Conservation (phyloP, 192 early-diverging fungal genomes). For the Backusella australiensis region DNA sequence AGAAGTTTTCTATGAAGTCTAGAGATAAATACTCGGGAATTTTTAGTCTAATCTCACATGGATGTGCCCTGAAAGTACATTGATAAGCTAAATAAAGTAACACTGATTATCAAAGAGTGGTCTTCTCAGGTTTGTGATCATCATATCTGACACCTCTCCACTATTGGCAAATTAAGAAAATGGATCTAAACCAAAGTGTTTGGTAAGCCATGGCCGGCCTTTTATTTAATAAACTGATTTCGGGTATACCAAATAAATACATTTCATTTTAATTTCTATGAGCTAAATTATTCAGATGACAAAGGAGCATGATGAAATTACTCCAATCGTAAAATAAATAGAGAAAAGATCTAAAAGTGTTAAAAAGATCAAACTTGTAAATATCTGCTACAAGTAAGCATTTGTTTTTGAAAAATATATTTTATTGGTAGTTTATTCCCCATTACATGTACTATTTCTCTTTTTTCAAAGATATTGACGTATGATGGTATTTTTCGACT, state of each 20-base stretch:
- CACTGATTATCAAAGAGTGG: not conserved
- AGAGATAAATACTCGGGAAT: not conserved
- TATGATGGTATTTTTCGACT: not conserved
- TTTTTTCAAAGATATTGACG: not conserved
- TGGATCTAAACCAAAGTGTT: not conserved
- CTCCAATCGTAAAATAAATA: not conserved
- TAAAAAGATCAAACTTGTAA: not conserved
- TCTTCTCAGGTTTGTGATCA: not conserved
- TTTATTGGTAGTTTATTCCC: too few species aligned
- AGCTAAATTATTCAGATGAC: not conserved
- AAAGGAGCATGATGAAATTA: not conserved
- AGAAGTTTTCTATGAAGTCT: not conserved
- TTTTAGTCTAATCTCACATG: not conserved
- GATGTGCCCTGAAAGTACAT: not conserved
- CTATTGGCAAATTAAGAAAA: not conserved
- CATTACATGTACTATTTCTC: not conserved
- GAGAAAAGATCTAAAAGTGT: not conserved
- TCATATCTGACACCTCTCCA: not conserved
- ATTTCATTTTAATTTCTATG: not conserved
- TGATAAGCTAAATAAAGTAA: not conserved
- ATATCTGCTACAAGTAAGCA: not conserved
- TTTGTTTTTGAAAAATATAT: too few species aligned
- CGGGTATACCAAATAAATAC: not conserved
- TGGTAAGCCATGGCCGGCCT: not conserved
- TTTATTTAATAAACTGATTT: not conserved